Evolutionary conservation across 2,329 filamentous ascomycete species (phyloP), one percentile per base, ranked within the genome.

Genomic region (Fusarium illudens): DNA sequence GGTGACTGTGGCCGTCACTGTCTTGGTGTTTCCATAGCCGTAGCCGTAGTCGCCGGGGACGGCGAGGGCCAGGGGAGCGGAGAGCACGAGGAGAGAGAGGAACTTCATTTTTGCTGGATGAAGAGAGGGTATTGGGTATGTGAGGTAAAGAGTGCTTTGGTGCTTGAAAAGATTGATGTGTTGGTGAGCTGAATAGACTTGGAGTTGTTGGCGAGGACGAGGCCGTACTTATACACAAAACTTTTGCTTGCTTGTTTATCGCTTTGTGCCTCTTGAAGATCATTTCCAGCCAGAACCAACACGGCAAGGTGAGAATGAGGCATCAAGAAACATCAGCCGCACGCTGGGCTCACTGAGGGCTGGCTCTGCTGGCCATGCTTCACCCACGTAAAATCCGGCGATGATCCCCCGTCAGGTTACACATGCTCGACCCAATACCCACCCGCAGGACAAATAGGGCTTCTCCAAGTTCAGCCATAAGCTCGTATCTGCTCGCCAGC

Each of bases 401-500:
- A 27, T 25, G 46, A 50, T 50, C 19, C 46, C 37, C 34, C 17
- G 37, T 30, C 51, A 20, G 51, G 37, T 42, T 54, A 32, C 51
- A 42, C 46, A 32, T 33, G 30, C 17, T 22, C 13, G 29, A 27
- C n/a, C 27, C 34, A 42, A 54, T 42, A 54, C 36, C 34, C 51
- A 42, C 55, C 32, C 13, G n/a, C 15, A 12, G 46, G n/a, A 53
- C 48, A 64, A 33, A 63, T 13, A 12, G 27, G 52, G 37, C 54
- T 39, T 17, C 60, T 62, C 64, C 3, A 17, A 8, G 5, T 10
- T 62, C 46, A 68, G 65, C 65, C 65, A 65, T 68, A 68, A 67
- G 64, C 65, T 68, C 64, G 60, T 68, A 67, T 67, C 32, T 67
- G 64, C 58, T 39, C 9, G 59, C 22, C 20, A 54, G 58, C 64